Evolutionary conservation across 495 filamentous ascomycete species (phyloP).

Genomic region (Melanomma pulvis-pyrius): DNA sequence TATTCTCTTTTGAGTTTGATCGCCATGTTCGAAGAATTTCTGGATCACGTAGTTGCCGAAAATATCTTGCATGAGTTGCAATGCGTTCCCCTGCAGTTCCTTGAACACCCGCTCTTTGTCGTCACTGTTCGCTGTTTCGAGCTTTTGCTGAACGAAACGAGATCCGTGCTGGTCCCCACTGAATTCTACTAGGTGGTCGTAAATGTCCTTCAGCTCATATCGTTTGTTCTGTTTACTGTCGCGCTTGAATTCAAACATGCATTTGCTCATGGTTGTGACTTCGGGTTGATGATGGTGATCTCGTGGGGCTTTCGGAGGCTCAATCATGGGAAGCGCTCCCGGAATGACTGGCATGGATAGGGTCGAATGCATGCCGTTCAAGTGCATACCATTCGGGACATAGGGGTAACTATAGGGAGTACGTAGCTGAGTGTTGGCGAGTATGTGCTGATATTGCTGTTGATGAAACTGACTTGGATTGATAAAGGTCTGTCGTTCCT

Average conservation of each 20-base stretch:
- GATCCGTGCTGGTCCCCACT: constrained; percentile 95
- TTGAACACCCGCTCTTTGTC: constrained; percentile 93
- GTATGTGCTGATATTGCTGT: constrained; percentile 37
- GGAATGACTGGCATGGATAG: constrained; percentile 38
- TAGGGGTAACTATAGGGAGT: constrained; percentile 38
- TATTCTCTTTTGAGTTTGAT: constrained; percentile 87
- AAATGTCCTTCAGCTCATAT: constrained; percentile 91
- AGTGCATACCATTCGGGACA: constrained; percentile 34
- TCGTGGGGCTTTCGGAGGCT: constrained; percentile 56
- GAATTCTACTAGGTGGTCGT: constrained; percentile 87
- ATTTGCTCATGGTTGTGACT: constrained; percentile 66
- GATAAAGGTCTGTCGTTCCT: constrained; percentile 28
- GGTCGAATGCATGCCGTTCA: constrained; percentile 40
- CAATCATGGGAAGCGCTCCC: constrained; percentile 42
- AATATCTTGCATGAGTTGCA: constrained; percentile 93
- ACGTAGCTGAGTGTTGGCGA: constrained; percentile 35
- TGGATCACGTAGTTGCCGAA: constrained; percentile 99
- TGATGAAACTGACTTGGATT: constrained; percentile 31
- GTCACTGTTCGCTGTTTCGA: constrained; percentile 93
- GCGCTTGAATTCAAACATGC: constrained; percentile 78
- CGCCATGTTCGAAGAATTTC: constrained; percentile 96
- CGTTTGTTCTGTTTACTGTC: constrained; percentile 76
- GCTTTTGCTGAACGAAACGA: constrained; percentile 91
- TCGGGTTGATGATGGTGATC: constrained; percentile 61
- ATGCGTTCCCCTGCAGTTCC: constrained; percentile 78